Evolutionary conservation across 2,329 filamentous ascomycete species (phyloP), one percentile per base, ranked within the genome.

Genomic region (Trichoderma sp.): DNA sequence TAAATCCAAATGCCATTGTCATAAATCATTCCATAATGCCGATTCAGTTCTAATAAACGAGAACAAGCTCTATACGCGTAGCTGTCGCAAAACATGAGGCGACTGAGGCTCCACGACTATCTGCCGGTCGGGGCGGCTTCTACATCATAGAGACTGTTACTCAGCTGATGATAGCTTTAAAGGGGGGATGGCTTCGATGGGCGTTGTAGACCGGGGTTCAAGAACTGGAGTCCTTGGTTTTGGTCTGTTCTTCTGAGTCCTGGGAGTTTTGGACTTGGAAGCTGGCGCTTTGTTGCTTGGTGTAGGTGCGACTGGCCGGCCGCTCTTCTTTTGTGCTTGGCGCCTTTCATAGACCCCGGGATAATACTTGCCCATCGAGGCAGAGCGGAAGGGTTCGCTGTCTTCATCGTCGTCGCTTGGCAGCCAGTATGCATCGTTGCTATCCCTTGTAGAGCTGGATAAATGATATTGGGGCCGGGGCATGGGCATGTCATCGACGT

Each of bases 351-450:
- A 90, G 78, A 90, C 90, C 30, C 87, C 85, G 0, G 88, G 88
- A 72, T 90, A 89, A 75, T 90, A 91, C 79, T 90, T 90, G 28
- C 88, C 88, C 79, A 89, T 82, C 0, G 88, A 86, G 36, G 88
- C 79, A 4, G 83, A 79, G 20, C 43, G 30, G 34, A 58, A 61
- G 12, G 39, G 55, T 6, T 68, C 66, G 23, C 36, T 58, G 13
- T 61, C 66, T 36, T 61, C 66, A 20, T 68, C 65, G 17, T 59
- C 57, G 32, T 59, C 55, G 65, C 65, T 68, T 12, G 39, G 65
- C 11, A 47, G 13, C 12, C 53, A 57, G 23, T 43, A 47, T 9
- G 64, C 6, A 6, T 34, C 57, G 12, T 17, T 30, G 26, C 26
- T 20, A 12, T 59, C 55, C 32, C 57, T 58, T 6, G 65, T 32